These are phyloP conservation scores for Collybiopsis luxurians DNA, from an alignment of 768 basidiomycete genomes.

Conservation along the genomic window DNA sequence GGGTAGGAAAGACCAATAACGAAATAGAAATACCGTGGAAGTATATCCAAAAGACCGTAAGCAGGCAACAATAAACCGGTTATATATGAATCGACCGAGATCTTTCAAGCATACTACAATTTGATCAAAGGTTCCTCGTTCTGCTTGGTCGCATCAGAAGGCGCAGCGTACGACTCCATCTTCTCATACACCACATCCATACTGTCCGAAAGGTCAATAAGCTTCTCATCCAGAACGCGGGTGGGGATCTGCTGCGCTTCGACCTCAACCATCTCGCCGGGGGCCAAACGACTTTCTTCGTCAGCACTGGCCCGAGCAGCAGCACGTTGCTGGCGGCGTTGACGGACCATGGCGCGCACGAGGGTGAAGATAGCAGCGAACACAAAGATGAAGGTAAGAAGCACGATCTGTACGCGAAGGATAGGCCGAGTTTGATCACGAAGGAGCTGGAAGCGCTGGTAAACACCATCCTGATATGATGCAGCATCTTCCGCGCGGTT, in stretches of 20 bases:
- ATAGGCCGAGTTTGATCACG: not conserved
- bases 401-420: not conserved
- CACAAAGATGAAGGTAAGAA: not conserved
- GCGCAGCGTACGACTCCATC: not conserved
- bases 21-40: too few relatives aligned
- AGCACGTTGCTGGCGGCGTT: not conserved
- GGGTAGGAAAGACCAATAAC: too few relatives aligned
- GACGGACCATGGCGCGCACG: not conserved
- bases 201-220: not conserved
- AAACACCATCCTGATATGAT: not conserved
- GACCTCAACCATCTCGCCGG: not conserved
- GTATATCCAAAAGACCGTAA: too few relatives aligned
- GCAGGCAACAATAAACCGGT: too few relatives aligned
- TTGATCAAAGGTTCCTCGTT: not conserved
- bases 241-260: not conserved
- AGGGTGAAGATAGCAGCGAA: not conserved
- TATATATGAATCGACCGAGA: too few relatives aligned
- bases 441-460: not conserved
- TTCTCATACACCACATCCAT: not conserved
- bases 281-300: conserved; percentile 1
- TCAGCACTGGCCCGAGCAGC: not conserved
- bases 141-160: not conserved
- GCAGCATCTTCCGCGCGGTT: not conserved
- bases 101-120: not conserved
- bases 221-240: not conserved